Base-by-base conservation (phyloP, 345 rosid species). In the Rhodamnia argentea region DNA sequence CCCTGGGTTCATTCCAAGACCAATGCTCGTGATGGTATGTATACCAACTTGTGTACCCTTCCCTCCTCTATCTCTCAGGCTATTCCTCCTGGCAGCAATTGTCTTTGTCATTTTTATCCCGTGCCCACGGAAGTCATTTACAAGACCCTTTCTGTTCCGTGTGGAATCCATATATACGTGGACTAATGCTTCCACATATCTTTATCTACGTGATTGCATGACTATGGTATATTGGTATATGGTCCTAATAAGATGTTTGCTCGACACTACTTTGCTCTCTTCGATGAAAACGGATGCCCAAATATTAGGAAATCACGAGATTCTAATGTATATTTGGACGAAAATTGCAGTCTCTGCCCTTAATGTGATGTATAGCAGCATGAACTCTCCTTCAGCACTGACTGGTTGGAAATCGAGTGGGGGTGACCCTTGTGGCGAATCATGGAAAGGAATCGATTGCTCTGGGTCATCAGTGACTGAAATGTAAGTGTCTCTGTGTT, bases 401-500 rank as follows among this genome's bases (percentile, higher is more conserved):
- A 91, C 64, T 37, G 95, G 94, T 26, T 97, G 99, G 99, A 86
- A 91, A 89, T 82, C 94, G 23, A 87, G 87, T 55, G 99, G 98
- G 14, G 99, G 99, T 4, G 98, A 96, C 89, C 99, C 99, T 86
- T 96, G 99, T 87, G 96, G 93, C 7, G 94, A 94, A 50, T 90
- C 94, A 50, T 97, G 99, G 98, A 90, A 94, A 89, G 99, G 99
- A 87, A 92, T 97, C 87, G 89, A 89, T 85, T 97, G 99, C 94
- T 91, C 94, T 11, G 97, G 94, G 83, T 94, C 97, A 10, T 89
- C 95, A 70, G 94, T 97, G 83, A 94, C 95, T 82, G 92, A 95
- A 93, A 93, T 97, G 99, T 94, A 86, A 50, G 86, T 70, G 16
- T 12, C 83, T 52, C 9, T 18, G 26, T 5, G 81, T 11, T 70